phyloP scores from a whole-genome alignment of 805 yeast species.

The Pichia kluyveri region DNA sequence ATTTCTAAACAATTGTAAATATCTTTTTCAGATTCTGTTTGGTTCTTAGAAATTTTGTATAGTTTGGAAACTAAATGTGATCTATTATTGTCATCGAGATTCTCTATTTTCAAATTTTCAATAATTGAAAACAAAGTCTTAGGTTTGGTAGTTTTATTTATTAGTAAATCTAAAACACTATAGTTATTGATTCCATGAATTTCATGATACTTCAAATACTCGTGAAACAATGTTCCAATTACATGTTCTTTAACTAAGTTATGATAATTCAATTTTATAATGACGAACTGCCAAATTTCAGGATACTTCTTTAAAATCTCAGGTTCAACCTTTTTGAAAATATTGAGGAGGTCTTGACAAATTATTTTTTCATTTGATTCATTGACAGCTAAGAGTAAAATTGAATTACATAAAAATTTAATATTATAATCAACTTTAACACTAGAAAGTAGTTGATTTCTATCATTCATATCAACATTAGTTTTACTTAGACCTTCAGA shows the following conservation, averaged over 20 bases:
- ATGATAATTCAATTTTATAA: conserved; percentile 19
- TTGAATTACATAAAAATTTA: conserved; percentile 22
- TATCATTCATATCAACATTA: neutral
- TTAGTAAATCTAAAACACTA: conserved; percentile 17
- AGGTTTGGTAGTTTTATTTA: conserved; percentile 12
- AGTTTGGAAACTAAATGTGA: conserved; percentile 19
- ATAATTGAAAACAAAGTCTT: conserved; percentile 9
- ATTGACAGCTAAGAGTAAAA: conserved; percentile 16
- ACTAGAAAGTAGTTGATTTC: conserved; percentile 7
- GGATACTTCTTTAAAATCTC: conserved; percentile 17
- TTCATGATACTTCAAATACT: conserved; percentile 11
- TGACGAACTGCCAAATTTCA: conserved; percentile 24
- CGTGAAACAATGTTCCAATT: conserved; percentile 12
- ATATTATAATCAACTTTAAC: conserved; percentile 20
- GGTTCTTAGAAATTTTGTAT: conserved; percentile 17
- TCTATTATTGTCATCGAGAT: conserved; percentile 20
- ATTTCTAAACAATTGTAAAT: conserved; percentile 12
- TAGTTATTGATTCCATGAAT: conserved; percentile 4
- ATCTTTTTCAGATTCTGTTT: conserved; percentile 3
- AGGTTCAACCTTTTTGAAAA: conserved; percentile 13
- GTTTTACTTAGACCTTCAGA: neutral
- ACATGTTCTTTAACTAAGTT: conserved; percentile 10
- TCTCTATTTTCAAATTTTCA: conserved; percentile 5
- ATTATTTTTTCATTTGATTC: conserved; percentile 9
- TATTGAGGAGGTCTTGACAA: conserved; percentile 12